Evolutionary conservation across 352 stramenopile genomes (phyloP).

Genomic region (Phytopythium helicoides): DNA sequence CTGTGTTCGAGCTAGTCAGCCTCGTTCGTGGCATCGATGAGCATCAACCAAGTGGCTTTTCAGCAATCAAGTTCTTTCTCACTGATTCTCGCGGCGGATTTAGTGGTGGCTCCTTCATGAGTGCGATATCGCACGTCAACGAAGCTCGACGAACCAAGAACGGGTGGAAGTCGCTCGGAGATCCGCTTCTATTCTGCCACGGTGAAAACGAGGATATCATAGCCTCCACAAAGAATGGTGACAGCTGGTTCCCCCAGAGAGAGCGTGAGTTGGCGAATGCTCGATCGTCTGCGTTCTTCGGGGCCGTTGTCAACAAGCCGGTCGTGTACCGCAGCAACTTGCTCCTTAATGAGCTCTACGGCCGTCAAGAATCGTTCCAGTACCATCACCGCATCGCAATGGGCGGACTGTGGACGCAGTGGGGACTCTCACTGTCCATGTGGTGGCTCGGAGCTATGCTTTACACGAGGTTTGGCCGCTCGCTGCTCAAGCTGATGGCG

Average conservation of each 20-base stretch:
- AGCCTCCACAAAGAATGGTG: slow-evolving; percentile 17
- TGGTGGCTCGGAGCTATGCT: slow-evolving; percentile 27
- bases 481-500: slow-evolving; percentile 52
- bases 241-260: slow-evolving; percentile 35
- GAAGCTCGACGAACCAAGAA: slow-evolving; percentile 12
- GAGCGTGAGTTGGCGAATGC: slow-evolving; percentile 46
- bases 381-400: slow-evolving; percentile 50
- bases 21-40: slow-evolving; percentile 1
- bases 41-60: slow-evolving; percentile 28
- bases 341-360: slow-evolving; percentile 50
- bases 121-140: slow-evolving; percentile 18
- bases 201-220: slow-evolving; percentile 6
- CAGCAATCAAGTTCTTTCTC: slow-evolving; percentile 32
- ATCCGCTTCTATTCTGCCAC: slow-evolving; percentile 34
- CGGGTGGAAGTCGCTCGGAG: slow-evolving; percentile 8
- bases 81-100: slow-evolving; percentile 21
- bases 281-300: slow-evolving; percentile 59
- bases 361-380: slow-evolving; percentile 21
- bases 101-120: slow-evolving; percentile 49
- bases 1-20: slow-evolving; percentile 45
- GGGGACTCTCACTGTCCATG: slow-evolving; percentile 19
- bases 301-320: slow-evolving; percentile 65
- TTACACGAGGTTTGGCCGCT: slow-evolving; percentile 44
- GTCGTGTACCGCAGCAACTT: slow-evolving; percentile 67
- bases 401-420: slow-evolving; percentile 23